A percentile compares a stretch with the other conserved stretches of the same genome.
Evolutionary conservation across 768 basidiomycete genomes (phyloP).

Genomic region (Mrakia frigida): DNA sequence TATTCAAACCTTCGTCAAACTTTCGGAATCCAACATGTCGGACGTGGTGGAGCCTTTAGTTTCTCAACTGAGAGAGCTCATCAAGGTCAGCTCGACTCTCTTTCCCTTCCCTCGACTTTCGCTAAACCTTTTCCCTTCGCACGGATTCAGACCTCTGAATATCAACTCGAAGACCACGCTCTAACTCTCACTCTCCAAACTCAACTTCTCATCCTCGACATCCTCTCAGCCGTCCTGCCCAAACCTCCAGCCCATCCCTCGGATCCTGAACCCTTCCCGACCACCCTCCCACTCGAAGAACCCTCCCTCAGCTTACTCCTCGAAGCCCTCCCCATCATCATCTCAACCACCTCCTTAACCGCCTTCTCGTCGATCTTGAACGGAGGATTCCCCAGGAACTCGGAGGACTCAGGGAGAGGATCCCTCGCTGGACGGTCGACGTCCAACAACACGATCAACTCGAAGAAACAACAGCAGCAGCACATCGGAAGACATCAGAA

Average conservation of each 20-base stretch:
- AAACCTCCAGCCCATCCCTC: neutral
- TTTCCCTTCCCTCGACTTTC: neutral
- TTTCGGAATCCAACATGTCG: neutral
- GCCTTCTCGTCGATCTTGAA: neutral
- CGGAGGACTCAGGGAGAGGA: constrained; percentile 5
- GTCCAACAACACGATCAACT: neutral
- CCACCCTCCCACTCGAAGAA: constrained; percentile 11
- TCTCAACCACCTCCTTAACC: neutral
- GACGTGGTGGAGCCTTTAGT: neutral
- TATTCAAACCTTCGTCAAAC: neutral
- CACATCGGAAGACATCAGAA: neutral
- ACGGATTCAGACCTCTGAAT: neutral
- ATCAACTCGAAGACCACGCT: neutral
- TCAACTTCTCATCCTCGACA: constrained; percentile 12
- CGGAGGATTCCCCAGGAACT: neutral
- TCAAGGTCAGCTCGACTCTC: constrained; percentile 1
- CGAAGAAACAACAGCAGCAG: neutral
- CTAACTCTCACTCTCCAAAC: neutral
- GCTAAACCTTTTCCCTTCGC: neutral
- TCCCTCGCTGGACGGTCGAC: neutral
- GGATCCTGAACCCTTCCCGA: neutral
- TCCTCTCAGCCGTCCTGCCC: constrained; percentile 1
- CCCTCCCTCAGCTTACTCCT: neutral
- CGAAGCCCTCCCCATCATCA: neutral
- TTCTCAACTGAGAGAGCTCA: neutral